Conservation (phyloP, 495 filamentous ascomycete species). For the Cryomyces antarcticus region DNA sequence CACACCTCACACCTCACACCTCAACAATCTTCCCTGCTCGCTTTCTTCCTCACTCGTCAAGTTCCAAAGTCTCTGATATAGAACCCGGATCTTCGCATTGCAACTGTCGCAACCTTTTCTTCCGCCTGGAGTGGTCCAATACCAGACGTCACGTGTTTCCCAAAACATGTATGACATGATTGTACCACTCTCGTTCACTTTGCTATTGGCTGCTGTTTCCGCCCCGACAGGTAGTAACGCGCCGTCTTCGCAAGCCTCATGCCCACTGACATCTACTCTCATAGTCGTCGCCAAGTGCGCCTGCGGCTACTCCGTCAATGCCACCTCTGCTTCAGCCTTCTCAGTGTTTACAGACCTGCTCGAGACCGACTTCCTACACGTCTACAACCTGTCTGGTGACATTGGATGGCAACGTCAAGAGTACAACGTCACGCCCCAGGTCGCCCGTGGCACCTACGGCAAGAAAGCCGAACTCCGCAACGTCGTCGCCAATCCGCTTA, state of each 20-base stretch:
- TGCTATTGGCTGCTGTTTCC: too few species aligned
- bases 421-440: conserved; percentile 34
- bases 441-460: conserved; percentile 41
- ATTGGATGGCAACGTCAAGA: conserved; percentile 38
- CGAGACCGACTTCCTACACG: conserved; percentile 46
- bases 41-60: too few species aligned
- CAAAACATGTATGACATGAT: too few species aligned
- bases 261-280: not conserved
- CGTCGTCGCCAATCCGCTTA: conserved; percentile 31
- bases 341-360: conserved; percentile 43
- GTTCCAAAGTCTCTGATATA: too few species aligned
- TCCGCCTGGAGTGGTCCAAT: too few species aligned
- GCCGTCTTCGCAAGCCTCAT: not conserved
- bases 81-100: too few species aligned
- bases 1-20: too few species aligned
- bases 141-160: too few species aligned
- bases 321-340: conserved; percentile 11
- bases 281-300: conserved; percentile 34
- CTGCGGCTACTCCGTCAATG: conserved; percentile 43
- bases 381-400: conserved; percentile 25
- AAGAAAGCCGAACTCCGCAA: conserved; percentile 35
- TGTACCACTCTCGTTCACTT: too few species aligned
- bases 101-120: too few species aligned
- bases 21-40: too few species aligned
- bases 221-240: too few species aligned